These are phyloP conservation scores for Erysimum cheiranthoides DNA, from an alignment of 345 rosid species.

Conservation along the genomic window DNA sequence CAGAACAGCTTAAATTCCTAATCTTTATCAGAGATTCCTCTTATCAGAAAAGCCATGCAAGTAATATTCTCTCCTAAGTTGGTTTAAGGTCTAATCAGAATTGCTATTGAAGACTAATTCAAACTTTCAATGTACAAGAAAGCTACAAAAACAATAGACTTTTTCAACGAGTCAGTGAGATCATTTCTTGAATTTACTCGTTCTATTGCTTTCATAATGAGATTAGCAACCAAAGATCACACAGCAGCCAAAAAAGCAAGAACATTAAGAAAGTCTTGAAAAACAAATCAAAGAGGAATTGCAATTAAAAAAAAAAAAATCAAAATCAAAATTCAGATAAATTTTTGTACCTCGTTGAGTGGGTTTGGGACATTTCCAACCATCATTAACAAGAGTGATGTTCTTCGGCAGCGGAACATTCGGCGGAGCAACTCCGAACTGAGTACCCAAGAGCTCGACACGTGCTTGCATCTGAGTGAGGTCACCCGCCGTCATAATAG, in stretches of 20 bases:
- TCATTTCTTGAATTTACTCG: background rate
- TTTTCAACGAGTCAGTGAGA: constrained; percentile 32
- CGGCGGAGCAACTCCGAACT: constrained; percentile 79
- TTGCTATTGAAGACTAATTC: constrained; percentile 33
- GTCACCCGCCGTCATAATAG: constrained; percentile 95
- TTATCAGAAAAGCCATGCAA: constrained; percentile 5
- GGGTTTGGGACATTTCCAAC: constrained; percentile 62
- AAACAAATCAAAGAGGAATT: background rate
- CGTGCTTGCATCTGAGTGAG: constrained; percentile 73
- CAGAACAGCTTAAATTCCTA: background rate
- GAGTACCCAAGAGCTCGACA: constrained; percentile 81
- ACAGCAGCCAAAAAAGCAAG: background rate
- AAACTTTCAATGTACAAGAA: constrained; percentile 18
- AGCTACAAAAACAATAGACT: constrained; percentile 24
- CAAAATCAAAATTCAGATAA: background rate
- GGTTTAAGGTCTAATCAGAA: background rate
- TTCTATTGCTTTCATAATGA: constrained; percentile 15
- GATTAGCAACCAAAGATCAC: constrained; percentile 9
- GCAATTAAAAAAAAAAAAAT: background rate
- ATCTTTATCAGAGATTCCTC: background rate
- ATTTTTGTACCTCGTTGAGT: constrained; percentile 56
- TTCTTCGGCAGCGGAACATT: constrained; percentile 71
- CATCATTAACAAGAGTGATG: constrained; percentile 79
- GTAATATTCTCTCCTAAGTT: background rate
- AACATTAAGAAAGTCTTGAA: background rate